Conservation (phyloP, 257 asterid genomes). For the Datura wrightii region DNA sequence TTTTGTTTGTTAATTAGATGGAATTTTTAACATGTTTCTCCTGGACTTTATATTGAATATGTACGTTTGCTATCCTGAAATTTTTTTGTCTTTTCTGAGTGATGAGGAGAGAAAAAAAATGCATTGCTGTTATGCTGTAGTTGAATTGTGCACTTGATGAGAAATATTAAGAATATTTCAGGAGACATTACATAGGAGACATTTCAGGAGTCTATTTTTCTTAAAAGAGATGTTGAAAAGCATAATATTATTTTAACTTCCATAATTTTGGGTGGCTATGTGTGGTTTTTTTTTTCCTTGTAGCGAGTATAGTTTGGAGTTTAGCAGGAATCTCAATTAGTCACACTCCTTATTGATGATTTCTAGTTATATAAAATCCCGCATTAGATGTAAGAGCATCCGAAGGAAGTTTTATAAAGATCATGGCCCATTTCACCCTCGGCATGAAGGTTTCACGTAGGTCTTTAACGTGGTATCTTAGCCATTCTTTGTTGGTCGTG, state of each 20-base stretch:
- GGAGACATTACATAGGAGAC: not conserved
- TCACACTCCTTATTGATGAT: not conserved
- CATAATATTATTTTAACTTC: not conserved
- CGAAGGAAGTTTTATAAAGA: not conserved
- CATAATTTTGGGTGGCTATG: conserved; percentile 20
- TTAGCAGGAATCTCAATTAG: not conserved
- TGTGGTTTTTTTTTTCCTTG: not conserved
- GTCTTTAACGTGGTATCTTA: conserved; percentile 15
- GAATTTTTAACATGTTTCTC: not conserved
- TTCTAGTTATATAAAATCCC: not conserved
- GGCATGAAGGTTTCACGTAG: conserved; percentile 9
- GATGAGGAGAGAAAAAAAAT: too few relatives aligned
- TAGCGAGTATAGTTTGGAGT: conserved; percentile 10
- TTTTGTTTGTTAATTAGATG: not conserved
- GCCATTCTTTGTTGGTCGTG: not conserved
- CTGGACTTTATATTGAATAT: too few relatives aligned
- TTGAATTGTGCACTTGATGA: conserved; percentile 8
- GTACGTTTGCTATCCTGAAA: too few relatives aligned
- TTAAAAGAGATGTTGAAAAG: conserved; percentile 2
- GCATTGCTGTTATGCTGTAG: not conserved
- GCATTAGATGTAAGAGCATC: not conserved
- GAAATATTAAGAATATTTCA: not conserved
- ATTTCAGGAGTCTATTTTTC: conserved; percentile 21
- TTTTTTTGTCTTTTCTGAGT: too few relatives aligned
- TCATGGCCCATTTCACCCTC: not conserved